Base-by-base conservation (phyloP, 139 green algal genomes). In the Klebsormidium nitens region DNA sequence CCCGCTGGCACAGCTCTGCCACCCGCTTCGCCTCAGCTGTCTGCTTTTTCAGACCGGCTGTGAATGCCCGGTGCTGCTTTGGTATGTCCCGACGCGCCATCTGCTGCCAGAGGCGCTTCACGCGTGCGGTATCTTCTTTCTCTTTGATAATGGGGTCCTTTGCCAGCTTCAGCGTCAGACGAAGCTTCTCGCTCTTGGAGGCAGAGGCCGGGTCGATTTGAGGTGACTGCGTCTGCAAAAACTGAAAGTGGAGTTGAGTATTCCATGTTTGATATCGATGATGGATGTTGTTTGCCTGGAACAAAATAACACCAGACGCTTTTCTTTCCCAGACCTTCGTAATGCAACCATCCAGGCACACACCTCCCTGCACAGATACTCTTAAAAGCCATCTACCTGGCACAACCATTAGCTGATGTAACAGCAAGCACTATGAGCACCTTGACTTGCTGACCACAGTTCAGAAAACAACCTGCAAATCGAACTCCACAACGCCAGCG, bases 1-100 rank as follows among this genome's bases (percentile, higher is more conserved):
- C 74, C 3, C 64, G 29, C 48, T 81, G 72, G 57, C 72, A 82
- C 3, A 81, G 40, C 37, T 81, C 74, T 1, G 74, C 74, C 3
- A 71, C 39, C n/a, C 74, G 72, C 39, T 59, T 74, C 19, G n/a
- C 36, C 17, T 81, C 74, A 36, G 39, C 4, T 28, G 34, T 11
- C 72, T 81, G 58, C 52, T 81, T 81, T 39, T 75, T 81, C 36
- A 72, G 40, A 11, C 14, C 39, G 36, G 57, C 35, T 26, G 58
- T n/a, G 59, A 79, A 79, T 2, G 31, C 26, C 32, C 37, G 35
- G 32, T 79, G 72, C 36, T 64, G 35, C 38, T 48, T 59, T 5
- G 70, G 72, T 28, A 79, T 38, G 47, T 79, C 72, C 32, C 40
- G 49, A 5, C 72, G 72, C n/a, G 77, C 72, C 14, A 79, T 23